A percentile compares a stretch with the other conserved stretches of the same genome.
These are phyloP conservation scores for Orychophragmus violaceus DNA, from an alignment of 345 rosid species.

Conservation along the genomic window DNA sequence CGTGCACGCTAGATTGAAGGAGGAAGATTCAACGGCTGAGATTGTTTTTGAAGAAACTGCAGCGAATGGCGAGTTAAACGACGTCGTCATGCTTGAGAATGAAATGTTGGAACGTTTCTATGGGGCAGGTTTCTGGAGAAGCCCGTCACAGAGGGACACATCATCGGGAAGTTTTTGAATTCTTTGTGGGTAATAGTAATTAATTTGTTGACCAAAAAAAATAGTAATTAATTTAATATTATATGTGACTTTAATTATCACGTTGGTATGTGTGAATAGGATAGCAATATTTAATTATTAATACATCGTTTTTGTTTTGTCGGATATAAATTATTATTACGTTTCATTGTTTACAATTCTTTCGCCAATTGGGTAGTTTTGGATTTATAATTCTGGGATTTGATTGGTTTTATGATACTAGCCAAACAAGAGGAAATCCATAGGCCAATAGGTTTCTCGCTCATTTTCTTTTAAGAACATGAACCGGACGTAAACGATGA, in stretches of 20 bases:
- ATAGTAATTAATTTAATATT: not conserved
- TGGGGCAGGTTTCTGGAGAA: conserved; percentile 50
- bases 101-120: conserved; percentile 50
- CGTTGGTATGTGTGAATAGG: not conserved
- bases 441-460: no score
- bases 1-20: conserved; percentile 26
- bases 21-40: conserved; percentile 22
- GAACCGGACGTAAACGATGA: no score
- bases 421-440: no score
- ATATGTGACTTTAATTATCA: not conserved
- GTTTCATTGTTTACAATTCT: not conserved
- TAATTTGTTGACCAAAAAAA: not conserved
- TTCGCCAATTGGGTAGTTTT: not conserved
- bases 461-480: no score
- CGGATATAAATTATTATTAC: not conserved
- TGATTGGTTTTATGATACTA: not conserved
- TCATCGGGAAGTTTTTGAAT: not conserved
- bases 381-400: not conserved
- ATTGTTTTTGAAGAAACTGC: not conserved
- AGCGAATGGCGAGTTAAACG: not conserved
- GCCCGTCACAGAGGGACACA: conserved; percentile 41
- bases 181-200: not conserved
- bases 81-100: conserved; percentile 36
- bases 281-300: not conserved
- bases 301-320: not conserved